Base-by-base conservation (phyloP, 306 rosid genomes). In the Malus asiatica region DNA sequence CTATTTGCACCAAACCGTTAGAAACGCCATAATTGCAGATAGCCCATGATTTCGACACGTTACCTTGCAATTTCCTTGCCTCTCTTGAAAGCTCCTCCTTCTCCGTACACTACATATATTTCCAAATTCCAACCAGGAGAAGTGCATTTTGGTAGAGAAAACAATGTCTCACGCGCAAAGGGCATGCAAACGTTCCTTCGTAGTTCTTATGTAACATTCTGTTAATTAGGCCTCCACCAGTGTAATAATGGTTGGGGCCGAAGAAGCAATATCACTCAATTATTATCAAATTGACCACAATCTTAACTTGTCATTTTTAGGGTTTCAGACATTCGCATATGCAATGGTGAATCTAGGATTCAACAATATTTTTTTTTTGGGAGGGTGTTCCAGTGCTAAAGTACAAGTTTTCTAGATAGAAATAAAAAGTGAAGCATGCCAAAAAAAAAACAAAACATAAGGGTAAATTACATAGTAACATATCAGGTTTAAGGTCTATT, bases 51-150 rank as follows among this genome's bases (percentile, higher is more conserved):
- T 64, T 83, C n/a, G 79, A 83, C 78, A 52, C 68, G 38, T 60
- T 73, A 79, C 73, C 89, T 18, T 15, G 51, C 58, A 25, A 48
- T 53, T 30, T 11, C 16, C 51, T 83, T 71, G 83, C 85, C 83
- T 27, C 38, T 38, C 81, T 83, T 86, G 12, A 8, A 83, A 83
- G 86, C 81, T 77, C 83, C 66, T 75, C 62, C 73, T 71, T 30
- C 58, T 57, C 59, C 75, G 53, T 38, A 62, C 46, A 10, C 40
- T 6, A 35, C 40, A 6, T 1, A 4, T 63, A 38, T 38, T 79
- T 40, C 9, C 55, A 52, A 29, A 61, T 55, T 38, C 22, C 29
- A 35, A 35, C 40, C 20, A 15, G 20, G 55, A 15, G 55, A 48
- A 48, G 6, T 48, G 53, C 4, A 48, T 15, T 48, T 48, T 14